These are phyloP conservation scores for Pyricularia sp. DNA, from an alignment of 2,329 filamentous ascomycete genomes.

Conservation along the genomic window DNA sequence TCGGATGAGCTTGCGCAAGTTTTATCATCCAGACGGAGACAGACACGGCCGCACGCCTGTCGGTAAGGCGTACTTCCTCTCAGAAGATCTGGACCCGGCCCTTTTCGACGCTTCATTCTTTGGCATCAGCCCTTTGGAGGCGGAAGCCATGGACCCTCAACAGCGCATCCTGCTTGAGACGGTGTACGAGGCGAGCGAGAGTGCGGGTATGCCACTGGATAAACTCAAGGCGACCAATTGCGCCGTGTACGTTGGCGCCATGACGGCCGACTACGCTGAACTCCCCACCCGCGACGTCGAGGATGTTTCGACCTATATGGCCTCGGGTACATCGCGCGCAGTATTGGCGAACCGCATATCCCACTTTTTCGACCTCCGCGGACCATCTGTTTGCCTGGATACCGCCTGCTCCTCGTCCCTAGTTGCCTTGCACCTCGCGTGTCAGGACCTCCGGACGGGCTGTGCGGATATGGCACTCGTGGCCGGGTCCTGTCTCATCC, in stretches of 20 bases:
- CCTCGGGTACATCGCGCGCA: background rate
- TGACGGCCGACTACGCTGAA: background rate
- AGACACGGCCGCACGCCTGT: background rate
- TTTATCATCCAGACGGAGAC: background rate
- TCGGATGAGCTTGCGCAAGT: background rate
- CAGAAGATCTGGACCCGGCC: constrained; percentile 10
- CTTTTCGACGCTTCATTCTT: constrained; percentile 32
- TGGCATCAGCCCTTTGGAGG: background rate
- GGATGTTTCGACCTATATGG: background rate
- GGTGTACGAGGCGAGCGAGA: constrained; percentile 24
- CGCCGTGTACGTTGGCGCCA: constrained; percentile 15
- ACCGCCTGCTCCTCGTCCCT: constrained; percentile 44
- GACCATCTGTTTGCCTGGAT: constrained; percentile 31
- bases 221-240: constrained; percentile 9
- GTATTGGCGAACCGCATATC: constrained; percentile 18
- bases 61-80: background rate
- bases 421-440: constrained; percentile 38
- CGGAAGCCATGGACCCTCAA: constrained; percentile 20
- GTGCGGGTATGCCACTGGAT: constrained; percentile 12
- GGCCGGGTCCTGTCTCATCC: constrained; percentile 21
- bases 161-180: constrained; percentile 23
- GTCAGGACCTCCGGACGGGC: constrained; percentile 33
- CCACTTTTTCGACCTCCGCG: constrained; percentile 21
- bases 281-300: background rate
- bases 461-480: constrained; percentile 30